phyloP scores from a whole-genome alignment of 163 green algal species.

The Scenedesmus sp. region DNA sequence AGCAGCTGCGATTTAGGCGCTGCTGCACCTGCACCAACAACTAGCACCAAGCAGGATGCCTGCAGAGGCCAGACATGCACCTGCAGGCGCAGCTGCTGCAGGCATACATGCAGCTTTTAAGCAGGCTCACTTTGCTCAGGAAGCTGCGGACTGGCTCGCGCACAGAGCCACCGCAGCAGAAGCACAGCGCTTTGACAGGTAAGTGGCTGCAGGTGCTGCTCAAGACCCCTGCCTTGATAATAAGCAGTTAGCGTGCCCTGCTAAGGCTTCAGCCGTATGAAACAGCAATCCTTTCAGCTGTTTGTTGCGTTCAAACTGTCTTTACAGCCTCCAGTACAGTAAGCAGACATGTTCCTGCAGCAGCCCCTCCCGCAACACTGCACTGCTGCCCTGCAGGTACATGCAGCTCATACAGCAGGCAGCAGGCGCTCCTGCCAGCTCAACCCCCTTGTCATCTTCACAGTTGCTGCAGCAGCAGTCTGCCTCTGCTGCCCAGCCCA shows the following conservation, averaged over 20 bases:
- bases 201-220: background rate
- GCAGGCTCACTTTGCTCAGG: background rate
- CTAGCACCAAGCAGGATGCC: background rate
- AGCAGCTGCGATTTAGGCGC: background rate
- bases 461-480: slow-evolving; percentile 16
- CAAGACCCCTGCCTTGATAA: background rate
- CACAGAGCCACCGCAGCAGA: slow-evolving; percentile 26
- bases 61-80: background rate
- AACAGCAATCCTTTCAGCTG: too few relatives aligned
- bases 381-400: slow-evolving; percentile 15
- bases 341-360: background rate
- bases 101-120: slow-evolving; percentile 15
- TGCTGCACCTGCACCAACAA: background rate
- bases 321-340: too few relatives aligned
- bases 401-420: slow-evolving; percentile 17
- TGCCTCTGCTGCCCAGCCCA: background rate
- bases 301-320: too few relatives aligned
- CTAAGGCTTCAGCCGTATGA: too few relatives aligned
- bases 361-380: background rate
- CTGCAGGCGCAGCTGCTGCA: background rate
- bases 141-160: slow-evolving; percentile 18
- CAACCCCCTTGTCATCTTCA: background rate
- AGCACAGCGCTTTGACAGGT: slow-evolving; percentile 24
- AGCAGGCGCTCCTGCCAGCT: background rate
- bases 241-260: too few relatives aligned